Evolutionary conservation across 331 rosid species (phyloP).

Genomic region (Telfairia occidentalis): DNA sequence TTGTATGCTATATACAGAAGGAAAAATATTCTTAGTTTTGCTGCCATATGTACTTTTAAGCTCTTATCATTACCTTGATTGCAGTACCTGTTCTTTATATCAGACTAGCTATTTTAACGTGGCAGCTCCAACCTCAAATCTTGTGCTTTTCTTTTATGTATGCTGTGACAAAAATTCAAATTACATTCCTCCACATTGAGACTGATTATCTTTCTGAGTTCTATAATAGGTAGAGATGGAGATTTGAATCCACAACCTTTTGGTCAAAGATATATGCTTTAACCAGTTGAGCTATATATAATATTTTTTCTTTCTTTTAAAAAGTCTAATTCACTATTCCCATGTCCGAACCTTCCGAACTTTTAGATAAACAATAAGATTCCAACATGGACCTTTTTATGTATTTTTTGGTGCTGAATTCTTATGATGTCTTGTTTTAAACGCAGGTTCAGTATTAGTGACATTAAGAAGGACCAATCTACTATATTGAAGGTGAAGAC

Average conservation of each 20-base stretch:
- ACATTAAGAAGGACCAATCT: neutral
- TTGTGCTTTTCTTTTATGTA: neutral
- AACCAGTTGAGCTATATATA: no score
- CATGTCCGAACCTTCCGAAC: neutral
- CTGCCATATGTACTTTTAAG: neutral
- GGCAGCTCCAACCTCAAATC: neutral
- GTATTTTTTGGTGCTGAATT: neutral
- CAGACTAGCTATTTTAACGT: neutral
- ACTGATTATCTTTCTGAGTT: neutral
- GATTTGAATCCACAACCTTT: no score
- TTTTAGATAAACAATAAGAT: neutral
- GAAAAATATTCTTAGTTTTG: neutral
- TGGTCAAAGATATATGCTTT: no score
- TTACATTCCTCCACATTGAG: neutral
- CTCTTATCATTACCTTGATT: neutral
- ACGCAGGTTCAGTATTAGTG: conserved; percentile 1
- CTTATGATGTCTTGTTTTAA: neutral
- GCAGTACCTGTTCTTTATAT: neutral
- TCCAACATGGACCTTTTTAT: neutral
- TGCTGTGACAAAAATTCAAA: neutral
- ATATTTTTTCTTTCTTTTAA: neutral
- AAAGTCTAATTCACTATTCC: neutral
- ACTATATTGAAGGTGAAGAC: neutral
- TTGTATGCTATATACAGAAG: no score
- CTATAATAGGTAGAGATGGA: no score